Base-by-base conservation (phyloP, 192 early-diverging fungal species). In the Spinellus fusiger region DNA sequence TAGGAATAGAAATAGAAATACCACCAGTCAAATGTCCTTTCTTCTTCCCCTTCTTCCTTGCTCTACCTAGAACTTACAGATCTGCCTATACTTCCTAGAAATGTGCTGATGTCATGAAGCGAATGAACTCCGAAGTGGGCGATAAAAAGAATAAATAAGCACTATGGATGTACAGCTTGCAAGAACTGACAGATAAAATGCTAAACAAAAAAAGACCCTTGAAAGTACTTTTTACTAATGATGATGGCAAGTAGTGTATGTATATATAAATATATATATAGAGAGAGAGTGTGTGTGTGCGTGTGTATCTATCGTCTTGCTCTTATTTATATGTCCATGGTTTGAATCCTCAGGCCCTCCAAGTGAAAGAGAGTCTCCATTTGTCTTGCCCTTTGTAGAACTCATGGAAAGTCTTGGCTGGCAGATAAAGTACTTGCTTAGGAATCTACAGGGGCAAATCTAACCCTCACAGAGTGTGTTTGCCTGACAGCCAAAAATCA, bases 401-500 rank as follows among this genome's bases (percentile, higher is more conserved):
- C 48, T 59, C 28, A 20, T 71, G 15, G 54, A 61, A 29, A 18
- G 46, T 25, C 38, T 65, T 23, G 69, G 69, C 35, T 71, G 69
- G 69, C 47, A 71, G 25, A 62, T 70, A 46, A 70, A 61, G 69
- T 66, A 59, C 27, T 23, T 44, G 40, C 40, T 28, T 47, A 18
- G 49, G n/a, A 5, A 32, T 18, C 27, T n/a, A 22, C 23, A 48
- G 1, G 49, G 22, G 25, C 37, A 28, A 27, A 48, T 33, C 3
- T 0, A 27, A 23, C 15, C 25, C 22, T 55, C 5, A 31, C 33
- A 65, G 64, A 26, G 76, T 77, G 22, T 61, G 65, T 54, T 54
- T 77, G 13, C 76, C 76, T 15, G 52, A 77, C 38, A 59, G 57
- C 16, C 75, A 77, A 56, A 67, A 74, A 34, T 77, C 76, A 25